Percentiles rank a stretch among this genome's conserved stretches.
phyloP scores from a whole-genome alignment of 2,329 filamentous ascomycete genomes.

The Arachnopeziza araneosa region DNA sequence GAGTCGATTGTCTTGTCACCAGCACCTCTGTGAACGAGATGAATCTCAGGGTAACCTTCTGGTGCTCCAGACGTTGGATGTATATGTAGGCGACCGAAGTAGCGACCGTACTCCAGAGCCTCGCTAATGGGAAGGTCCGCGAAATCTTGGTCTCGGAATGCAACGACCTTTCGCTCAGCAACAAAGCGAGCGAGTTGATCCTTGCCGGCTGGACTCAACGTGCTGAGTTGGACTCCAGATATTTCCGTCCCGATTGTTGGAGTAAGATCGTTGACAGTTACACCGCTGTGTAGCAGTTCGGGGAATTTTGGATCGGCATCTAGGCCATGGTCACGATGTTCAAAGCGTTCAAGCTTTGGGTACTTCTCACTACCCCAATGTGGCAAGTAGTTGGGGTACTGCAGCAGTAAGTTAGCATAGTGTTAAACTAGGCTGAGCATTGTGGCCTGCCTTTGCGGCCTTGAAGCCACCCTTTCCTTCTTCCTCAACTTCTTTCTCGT shows the following conservation, averaged over 20 bases:
- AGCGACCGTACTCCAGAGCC: conserved; percentile 63
- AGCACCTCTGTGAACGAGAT: conserved; percentile 71
- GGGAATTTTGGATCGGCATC: conserved; percentile 65
- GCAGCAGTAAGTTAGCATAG: background rate
- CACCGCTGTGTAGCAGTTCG: conserved; percentile 56
- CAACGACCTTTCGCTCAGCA: conserved; percentile 71
- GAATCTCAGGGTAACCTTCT: conserved; percentile 66
- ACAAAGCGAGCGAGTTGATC: conserved; percentile 73
- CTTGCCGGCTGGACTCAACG: conserved; percentile 61
- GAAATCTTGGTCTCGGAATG: conserved; percentile 72
- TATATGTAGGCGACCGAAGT: conserved; percentile 78
- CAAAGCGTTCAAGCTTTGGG: conserved; percentile 61
- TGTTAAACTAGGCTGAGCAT: background rate
- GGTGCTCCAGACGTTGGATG: conserved; percentile 75
- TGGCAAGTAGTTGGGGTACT: conserved; percentile 69
- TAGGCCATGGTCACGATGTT: conserved; percentile 70
- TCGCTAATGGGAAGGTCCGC: conserved; percentile 63
- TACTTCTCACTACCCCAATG: conserved; percentile 61
- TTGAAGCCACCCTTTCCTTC: conserved; percentile 23
- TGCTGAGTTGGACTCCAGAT: conserved; percentile 64
- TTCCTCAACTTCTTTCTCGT: conserved; percentile 27
- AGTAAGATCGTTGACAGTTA: conserved; percentile 55
- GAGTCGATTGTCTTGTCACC: conserved; percentile 53
- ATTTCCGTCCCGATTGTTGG: conserved; percentile 71
- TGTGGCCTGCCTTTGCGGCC: conserved; percentile 22